Evolutionary conservation across 495 filamentous ascomycete species (phyloP).

Genomic region (Penicillium ucsense): DNA sequence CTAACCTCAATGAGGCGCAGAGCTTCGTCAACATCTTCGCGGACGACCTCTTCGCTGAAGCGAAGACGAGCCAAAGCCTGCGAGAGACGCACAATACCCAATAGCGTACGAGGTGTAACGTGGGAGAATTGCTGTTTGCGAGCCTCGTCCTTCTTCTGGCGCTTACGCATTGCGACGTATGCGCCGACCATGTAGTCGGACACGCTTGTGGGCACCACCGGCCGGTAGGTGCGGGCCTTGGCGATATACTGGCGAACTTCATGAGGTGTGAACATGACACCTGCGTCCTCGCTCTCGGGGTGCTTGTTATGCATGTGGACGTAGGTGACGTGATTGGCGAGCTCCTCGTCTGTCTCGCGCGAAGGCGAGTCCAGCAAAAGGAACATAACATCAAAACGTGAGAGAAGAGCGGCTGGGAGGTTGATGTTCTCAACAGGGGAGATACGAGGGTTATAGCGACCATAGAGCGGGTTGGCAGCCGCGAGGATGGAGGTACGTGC

Average conservation of each 20-base stretch:
- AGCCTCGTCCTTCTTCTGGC: slow-evolving; percentile 80
- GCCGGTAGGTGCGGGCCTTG: slow-evolving; percentile 79
- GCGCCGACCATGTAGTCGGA: slow-evolving; percentile 95
- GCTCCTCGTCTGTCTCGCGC: slow-evolving; percentile 78
- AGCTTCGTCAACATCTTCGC: slow-evolving; percentile 93
- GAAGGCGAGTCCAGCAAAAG: slow-evolving; percentile 88
- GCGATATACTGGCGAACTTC: slow-evolving; percentile 96
- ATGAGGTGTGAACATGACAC: slow-evolving; percentile 73
- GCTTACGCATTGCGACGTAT: slow-evolving; percentile 83
- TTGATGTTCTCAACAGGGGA: slow-evolving; percentile 99
- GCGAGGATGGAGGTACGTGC: slow-evolving; percentile 96
- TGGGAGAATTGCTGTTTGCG: slow-evolving; percentile 85
- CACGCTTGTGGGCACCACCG: slow-evolving; percentile 69
- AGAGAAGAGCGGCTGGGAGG: slow-evolving; percentile 86
- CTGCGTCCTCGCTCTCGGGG: slow-evolving; percentile 59
- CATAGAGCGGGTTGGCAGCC: slow-evolving; percentile 93
- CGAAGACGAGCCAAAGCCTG: slow-evolving; percentile 92
- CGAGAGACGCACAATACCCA: slow-evolving; percentile 84
- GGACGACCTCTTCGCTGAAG: slow-evolving; percentile 71
- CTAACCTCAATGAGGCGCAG: slow-evolving; percentile 82
- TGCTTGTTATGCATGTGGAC: slow-evolving; percentile 97
- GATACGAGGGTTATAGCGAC: slow-evolving; percentile 93
- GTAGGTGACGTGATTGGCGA: slow-evolving; percentile 92
- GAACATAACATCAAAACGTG: slow-evolving; percentile 95
- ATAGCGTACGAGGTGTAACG: slow-evolving; percentile 82